Conservation (phyloP, 352 stramenopile genomes). For the Phytophthora palmivora region DNA sequence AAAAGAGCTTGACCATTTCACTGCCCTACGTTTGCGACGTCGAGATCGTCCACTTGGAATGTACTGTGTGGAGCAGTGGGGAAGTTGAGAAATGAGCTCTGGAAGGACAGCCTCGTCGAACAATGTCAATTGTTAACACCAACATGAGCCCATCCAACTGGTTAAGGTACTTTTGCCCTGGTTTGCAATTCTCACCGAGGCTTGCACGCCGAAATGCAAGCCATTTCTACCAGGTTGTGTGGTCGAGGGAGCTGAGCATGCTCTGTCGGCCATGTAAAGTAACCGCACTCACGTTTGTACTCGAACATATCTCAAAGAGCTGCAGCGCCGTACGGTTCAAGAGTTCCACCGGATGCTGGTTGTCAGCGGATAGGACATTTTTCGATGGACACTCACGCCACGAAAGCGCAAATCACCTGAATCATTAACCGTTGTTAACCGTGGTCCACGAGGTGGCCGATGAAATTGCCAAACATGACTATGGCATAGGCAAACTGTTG, state of each 20-base stretch:
- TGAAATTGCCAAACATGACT: background rate
- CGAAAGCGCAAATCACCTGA: conserved; percentile 14
- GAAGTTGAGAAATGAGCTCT: conserved; percentile 27
- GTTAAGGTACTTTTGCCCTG: conserved; percentile 2
- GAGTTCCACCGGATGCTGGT: background rate
- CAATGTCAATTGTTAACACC: conserved; percentile 11
- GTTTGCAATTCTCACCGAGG: conserved; percentile 3
- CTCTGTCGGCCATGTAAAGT: conserved; percentile 9
- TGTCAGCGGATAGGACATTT: conserved; percentile 19
- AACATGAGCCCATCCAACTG: conserved; percentile 16
- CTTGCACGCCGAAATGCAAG: conserved; percentile 13
- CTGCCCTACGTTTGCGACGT: conserved; percentile 4
- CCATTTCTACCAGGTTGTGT: conserved; percentile 18
- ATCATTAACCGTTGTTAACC: too few species aligned
- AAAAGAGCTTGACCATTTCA: conserved; percentile 25
- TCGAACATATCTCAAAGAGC: conserved; percentile 10
- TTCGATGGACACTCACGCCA: conserved; percentile 1
- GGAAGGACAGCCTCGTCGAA: conserved; percentile 4
- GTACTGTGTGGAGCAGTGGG: conserved; percentile 23
- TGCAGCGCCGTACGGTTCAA: conserved; percentile 11
- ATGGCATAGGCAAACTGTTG: too few species aligned
- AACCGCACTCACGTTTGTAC: too few species aligned
- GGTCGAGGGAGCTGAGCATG: conserved; percentile 15
- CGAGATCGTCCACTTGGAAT: conserved; percentile 6
- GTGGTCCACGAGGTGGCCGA: background rate